Evolutionary conservation across 1,139 yeast species (phyloP).

Genomic region (Arxiozyma bovina): DNA sequence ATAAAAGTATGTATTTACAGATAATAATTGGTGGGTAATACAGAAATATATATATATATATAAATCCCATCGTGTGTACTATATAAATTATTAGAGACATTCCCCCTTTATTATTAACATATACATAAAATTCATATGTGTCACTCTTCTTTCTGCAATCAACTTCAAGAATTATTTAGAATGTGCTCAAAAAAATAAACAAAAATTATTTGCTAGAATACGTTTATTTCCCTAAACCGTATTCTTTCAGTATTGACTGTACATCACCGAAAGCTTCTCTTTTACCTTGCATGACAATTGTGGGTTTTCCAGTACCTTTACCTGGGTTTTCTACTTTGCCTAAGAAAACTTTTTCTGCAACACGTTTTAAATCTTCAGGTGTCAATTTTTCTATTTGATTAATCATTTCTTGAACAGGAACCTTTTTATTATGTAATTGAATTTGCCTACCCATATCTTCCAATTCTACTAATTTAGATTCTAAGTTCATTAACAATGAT

Average conservation of each 20-base stretch:
- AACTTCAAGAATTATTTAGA: neutral
- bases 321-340: conserved; percentile 49
- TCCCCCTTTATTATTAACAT: neutral
- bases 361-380: conserved; percentile 56
- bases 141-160: neutral
- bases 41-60: too few species aligned
- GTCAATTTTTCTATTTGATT: conserved; percentile 60
- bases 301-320: conserved; percentile 55
- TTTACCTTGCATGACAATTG: conserved; percentile 83
- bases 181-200: too few species aligned
- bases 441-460: conserved; percentile 96
- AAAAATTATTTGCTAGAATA: too few species aligned
- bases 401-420: conserved; percentile 82
- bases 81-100: neutral
- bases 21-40: neutral
- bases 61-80: neutral
- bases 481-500: conserved; percentile 87
- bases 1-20: neutral
- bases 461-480: conserved; percentile 79
- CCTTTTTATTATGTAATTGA: conserved; percentile 68
- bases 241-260: conserved; percentile 50
- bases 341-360: conserved; percentile 69
- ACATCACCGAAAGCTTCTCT: conserved; percentile 82
- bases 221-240: conserved; percentile 56
- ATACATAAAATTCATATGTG: neutral